Percentiles rank a stretch among this genome's conserved stretches.
Evolutionary conservation across 1,139 yeast species (phyloP).

Genomic region (Geotrichum klebahnii): DNA sequence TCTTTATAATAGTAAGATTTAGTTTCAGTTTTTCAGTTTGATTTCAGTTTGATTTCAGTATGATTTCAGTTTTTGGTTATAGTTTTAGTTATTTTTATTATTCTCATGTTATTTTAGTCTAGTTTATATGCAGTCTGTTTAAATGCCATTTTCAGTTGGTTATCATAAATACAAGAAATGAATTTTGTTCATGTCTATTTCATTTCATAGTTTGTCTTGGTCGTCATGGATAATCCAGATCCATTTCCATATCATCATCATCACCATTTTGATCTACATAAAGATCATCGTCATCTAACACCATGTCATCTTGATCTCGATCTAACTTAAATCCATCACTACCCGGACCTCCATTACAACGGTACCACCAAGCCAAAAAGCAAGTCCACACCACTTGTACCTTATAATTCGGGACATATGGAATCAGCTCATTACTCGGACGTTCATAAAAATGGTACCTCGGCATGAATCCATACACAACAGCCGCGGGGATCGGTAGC

Average conservation of each 20-base stretch:
- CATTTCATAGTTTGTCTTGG: no score
- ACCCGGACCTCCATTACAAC: neutral
- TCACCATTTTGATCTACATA: slow-evolving; percentile 2
- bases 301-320: slow-evolving; percentile 8
- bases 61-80: no score
- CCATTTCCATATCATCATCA: slow-evolving; percentile 18
- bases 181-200: no score
- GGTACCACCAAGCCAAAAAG: slow-evolving; percentile 1
- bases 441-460: slow-evolving; percentile 13
- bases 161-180: no score
- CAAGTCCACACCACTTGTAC: slow-evolving; percentile 9
- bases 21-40: neutral
- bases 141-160: no score
- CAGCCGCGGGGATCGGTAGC: slow-evolving; percentile 1
- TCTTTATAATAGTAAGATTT: neutral
- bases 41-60: neutral
- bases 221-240: neutral
- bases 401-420: slow-evolving; percentile 9
- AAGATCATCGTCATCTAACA: slow-evolving; percentile 2
- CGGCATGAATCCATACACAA: slow-evolving; percentile 4
- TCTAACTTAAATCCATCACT: neutral
- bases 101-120: no score
- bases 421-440: slow-evolving; percentile 8
- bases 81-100: no score
- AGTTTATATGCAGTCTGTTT: no score